These are phyloP conservation scores for Termitomyces sp. DNA, from an alignment of 768 basidiomycete species.

Conservation along the genomic window DNA sequence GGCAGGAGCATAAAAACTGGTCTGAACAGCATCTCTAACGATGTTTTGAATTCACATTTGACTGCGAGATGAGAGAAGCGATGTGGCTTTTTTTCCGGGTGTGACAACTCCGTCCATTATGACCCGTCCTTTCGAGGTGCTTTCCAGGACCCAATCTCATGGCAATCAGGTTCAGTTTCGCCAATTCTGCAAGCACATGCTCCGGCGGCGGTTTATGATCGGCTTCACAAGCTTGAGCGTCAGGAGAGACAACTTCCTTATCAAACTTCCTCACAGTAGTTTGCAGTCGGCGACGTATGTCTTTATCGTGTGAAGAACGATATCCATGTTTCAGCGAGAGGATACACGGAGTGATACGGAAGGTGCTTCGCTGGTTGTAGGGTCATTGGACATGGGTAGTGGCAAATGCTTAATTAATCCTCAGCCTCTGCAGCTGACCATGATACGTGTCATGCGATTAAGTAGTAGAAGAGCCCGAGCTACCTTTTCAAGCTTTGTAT, in stretches of 20 bases:
- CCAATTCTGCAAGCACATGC: slow-evolving; percentile 70
- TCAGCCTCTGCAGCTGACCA: too few relatives aligned
- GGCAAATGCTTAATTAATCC: too few relatives aligned
- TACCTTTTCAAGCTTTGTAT: too few relatives aligned
- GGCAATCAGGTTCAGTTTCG: slow-evolving; percentile 36
- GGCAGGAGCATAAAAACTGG: too few relatives aligned
- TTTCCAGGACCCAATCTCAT: slow-evolving; percentile 89
- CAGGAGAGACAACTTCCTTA: slow-evolving; percentile 63
- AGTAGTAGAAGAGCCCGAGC: too few relatives aligned
- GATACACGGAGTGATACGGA: too few relatives aligned
- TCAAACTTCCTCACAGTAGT: slow-evolving; percentile 63
- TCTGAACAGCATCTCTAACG: too few relatives aligned
- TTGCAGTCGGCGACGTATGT: slow-evolving; percentile 64
- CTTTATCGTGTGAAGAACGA: slow-evolving; percentile 72
- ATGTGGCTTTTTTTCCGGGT: slow-evolving; percentile 77
- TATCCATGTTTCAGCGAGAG: slow-evolving; percentile 70
- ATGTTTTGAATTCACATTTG: too few relatives aligned
- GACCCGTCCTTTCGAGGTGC: slow-evolving; percentile 72
- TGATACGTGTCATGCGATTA: too few relatives aligned
- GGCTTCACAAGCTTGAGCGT: slow-evolving; percentile 61
- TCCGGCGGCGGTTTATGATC: slow-evolving; percentile 78
- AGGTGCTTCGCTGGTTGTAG: too few relatives aligned
- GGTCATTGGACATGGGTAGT: too few relatives aligned
- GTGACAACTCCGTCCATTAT: slow-evolving; percentile 73
- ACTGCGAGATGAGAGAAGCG: too few relatives aligned